Conservation (phyloP, 148 eudicot genomes). For the Nyssa sinensis region DNA sequence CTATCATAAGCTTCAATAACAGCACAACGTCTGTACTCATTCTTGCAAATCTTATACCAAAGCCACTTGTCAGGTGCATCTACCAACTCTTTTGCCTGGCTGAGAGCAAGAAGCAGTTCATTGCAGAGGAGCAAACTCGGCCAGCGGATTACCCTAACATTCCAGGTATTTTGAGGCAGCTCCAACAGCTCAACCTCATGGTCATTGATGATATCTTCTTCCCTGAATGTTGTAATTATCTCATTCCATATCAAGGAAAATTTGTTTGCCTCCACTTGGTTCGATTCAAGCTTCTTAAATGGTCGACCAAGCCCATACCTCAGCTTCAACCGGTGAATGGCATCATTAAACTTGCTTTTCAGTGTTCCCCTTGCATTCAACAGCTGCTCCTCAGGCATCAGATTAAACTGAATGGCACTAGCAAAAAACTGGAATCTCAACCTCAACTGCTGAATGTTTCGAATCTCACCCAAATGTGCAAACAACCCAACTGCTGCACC, state of each 20-base stretch:
- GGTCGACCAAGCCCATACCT: slow-evolving; percentile 90
- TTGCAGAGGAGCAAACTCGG: slow-evolving; percentile 88
- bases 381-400: slow-evolving; percentile 94
- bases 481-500: slow-evolving; percentile 86
- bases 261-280: slow-evolving; percentile 90
- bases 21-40: slow-evolving; percentile 86
- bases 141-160: slow-evolving; percentile 85
- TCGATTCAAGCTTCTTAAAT: slow-evolving; percentile 78
- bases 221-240: slow-evolving; percentile 73
- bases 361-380: slow-evolving; percentile 58
- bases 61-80: slow-evolving; percentile 92
- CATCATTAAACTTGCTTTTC: slow-evolving; percentile 65
- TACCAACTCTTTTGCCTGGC: slow-evolving; percentile 89
- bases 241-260: slow-evolving; percentile 95
- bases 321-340: slow-evolving; percentile 66
- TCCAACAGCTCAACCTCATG: slow-evolving; percentile 82
- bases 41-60: slow-evolving; percentile 84
- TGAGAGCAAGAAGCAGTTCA: slow-evolving; percentile 84
- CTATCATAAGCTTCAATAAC: slow-evolving; percentile 84
- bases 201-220: slow-evolving; percentile 81
- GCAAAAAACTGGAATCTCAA: slow-evolving; percentile 94
- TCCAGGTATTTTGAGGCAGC: slow-evolving; percentile 88
- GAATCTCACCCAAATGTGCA: slow-evolving; percentile 85
- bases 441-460: slow-evolving; percentile 86
- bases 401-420: slow-evolving; percentile 89